phyloP scores from a whole-genome alignment of 2,329 filamentous ascomycete species.

The Diaporthe citrichinensis region DNA sequence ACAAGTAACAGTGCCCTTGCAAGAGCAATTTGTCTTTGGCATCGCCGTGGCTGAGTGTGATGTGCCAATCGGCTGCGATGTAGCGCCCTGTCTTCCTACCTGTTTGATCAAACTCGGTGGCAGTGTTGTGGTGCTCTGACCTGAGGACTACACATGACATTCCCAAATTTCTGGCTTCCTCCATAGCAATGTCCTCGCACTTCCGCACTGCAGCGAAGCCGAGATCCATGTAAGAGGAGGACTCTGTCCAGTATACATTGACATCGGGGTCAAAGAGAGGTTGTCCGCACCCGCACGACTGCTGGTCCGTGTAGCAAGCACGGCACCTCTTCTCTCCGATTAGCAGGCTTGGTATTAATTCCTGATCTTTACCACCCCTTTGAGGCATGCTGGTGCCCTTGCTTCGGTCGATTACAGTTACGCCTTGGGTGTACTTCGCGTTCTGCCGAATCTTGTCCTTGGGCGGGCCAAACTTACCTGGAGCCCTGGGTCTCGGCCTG shows the following conservation, averaged over 20 bases:
- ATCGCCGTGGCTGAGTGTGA: neutral
- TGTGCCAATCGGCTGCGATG: neutral
- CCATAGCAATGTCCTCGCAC: neutral
- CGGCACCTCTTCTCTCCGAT: neutral
- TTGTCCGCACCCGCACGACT: neutral
- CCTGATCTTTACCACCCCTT: neutral
- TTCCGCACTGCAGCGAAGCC: neutral
- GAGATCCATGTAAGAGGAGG: neutral
- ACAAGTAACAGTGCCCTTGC: slow-evolving; percentile 2
- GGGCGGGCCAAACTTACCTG: neutral
- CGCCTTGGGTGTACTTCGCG: neutral
- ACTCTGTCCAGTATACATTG: neutral
- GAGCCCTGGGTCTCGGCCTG: neutral
- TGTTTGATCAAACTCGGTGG: neutral
- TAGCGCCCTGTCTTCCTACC: neutral
- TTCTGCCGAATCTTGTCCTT: neutral
- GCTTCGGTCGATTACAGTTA: neutral
- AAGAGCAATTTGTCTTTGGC: neutral
- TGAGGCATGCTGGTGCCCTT: neutral
- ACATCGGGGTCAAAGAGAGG: neutral
- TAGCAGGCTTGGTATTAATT: neutral
- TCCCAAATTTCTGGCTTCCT: neutral
- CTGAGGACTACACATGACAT: neutral
- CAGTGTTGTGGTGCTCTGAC: neutral
- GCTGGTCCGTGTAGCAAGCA: neutral